A percentile compares a stretch with the other conserved stretches of the same genome.
Conservation (phyloP, 306 rosid species). For the Ormosia emarginata region DNA sequence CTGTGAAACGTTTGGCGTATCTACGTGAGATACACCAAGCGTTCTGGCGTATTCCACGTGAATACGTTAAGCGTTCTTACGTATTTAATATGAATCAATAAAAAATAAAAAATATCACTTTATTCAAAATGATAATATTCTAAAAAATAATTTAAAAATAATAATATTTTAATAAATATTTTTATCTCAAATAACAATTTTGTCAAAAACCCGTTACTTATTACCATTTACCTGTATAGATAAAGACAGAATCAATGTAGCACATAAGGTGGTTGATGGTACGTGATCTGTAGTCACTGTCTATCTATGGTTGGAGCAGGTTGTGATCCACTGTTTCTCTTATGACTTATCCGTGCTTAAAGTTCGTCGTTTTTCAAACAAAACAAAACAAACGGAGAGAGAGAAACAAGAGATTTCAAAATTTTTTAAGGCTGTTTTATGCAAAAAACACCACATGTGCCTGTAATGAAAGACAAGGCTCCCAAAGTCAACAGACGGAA, state of each 20-base stretch:
- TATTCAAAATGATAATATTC: no score
- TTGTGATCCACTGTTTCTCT: background rate
- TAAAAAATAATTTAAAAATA: no score
- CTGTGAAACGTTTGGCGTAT: no score
- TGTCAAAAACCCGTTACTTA: no score
- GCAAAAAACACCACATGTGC: background rate
- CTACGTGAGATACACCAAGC: no score
- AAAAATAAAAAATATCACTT: no score
- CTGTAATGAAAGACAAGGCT: background rate
- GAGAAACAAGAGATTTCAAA: background rate
- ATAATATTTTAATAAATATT: no score
- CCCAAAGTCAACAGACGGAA: constrained; percentile 19
- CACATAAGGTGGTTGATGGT: no score
- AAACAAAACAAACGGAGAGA: background rate
- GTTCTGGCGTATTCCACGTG: no score
- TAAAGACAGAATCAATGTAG: background rate
- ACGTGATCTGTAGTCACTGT: background rate
- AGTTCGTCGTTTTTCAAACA: background rate
- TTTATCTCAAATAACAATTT: no score
- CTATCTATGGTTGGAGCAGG: background rate
- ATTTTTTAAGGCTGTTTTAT: background rate
- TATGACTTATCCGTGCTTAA: background rate
- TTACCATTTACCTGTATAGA: background rate
- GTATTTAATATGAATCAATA: no score
- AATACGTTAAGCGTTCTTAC: no score